Evolutionary conservation across 1,139 yeast species (phyloP), one percentile per base, ranked within the genome.

Genomic region (Lodderomyces elongisporus): DNA sequence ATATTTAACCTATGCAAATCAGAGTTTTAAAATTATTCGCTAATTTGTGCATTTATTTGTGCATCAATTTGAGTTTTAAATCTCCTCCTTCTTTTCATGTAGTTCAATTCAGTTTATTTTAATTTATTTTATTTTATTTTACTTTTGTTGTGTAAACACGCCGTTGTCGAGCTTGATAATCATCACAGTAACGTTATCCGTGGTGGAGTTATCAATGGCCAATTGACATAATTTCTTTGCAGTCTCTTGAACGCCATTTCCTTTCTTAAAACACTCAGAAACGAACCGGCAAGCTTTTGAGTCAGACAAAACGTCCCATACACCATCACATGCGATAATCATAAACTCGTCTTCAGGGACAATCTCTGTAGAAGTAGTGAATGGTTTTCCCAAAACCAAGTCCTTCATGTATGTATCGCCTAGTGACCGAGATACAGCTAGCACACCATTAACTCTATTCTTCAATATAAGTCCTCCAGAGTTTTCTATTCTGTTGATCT

Each of bases 401-500:
- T 80, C 85, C 55, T 93, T 94, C 79, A 91, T 83, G 57, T 87
- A 89, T 14, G 82, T 72, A 56, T 91, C 98, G n/a, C 98, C 99
- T 27, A 91, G 67, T 2, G 97, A 83, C 41, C 99, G 67, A 2
- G 96, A 87, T 13, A 91, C 96, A 0, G 98, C 97, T 36, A 93
- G 68, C 52, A 93, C 89, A 4, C 98, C 98, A 54, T 89, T 91
- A 25, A 91, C 98, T 45, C 99, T 72, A 46, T 87, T 84, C 49
- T 87, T 87, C 74, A 93, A 74, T 38, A 91, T 77, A 24, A 91
- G 61, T 0, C 98, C 98, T 2, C 98, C 98, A 4, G 76, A 69
- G 33, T 78, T 72, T 36, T 77, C 73, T 14, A 91, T 81, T 42
- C 98, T 70, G 44, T 74, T 76, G 39, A 81, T 74, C 53, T 91